Evolutionary conservation across 768 basidiomycete species (phyloP), one percentile per base, ranked within the genome.

Genomic region (Kwoniella dejecticola): DNA sequence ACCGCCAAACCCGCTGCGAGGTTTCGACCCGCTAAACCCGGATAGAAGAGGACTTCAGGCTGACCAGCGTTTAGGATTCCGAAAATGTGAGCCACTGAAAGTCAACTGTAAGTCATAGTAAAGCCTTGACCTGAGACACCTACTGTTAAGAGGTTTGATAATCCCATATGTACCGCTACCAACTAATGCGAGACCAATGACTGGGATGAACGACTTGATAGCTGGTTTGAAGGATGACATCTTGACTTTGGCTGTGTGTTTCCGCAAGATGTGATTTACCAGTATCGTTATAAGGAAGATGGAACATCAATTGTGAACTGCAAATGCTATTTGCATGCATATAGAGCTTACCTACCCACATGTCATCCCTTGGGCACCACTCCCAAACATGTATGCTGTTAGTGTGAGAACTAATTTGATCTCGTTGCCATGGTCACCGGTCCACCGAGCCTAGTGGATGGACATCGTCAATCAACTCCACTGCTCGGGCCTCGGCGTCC

Each of bases 81-180:
- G 23, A 48, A 48, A 11, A 48, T 48, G 46, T 48, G 46, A 23
- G 46, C 46, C 46, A 48, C 46, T 48, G 12, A 45, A 45, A 23
- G 12, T 44, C 42, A 44, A n/a, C n/a, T n/a, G n/a, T 44, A 19
- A 44, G 6, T 11, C 6, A 44, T 19, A 21, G 42, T 44, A 12
- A 44, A 6, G 10, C 42, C n/a, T n/a, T 21, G 11, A 44, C 11
- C 6, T 6, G 11, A 10, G 6, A 19, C 6, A 1, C 46, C 13
- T 27, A 48, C 46, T 29, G n/a, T 48, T 24, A 15, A 48, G 29
- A 26, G 46, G 46, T 5, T 48, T 48, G 26, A 48, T 11, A 12
- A 48, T 48, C 10, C 46, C 46, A 48, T 48, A 48, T 26, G 26
- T 27, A 24, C 46, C 46, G 29, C 46, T 48, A 26, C 46, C 46